Percentiles rank a stretch among this genome's conserved stretches.
Evolutionary conservation across 2,329 filamentous ascomycete species (phyloP).

Genomic region (Fusarium multiceps): DNA sequence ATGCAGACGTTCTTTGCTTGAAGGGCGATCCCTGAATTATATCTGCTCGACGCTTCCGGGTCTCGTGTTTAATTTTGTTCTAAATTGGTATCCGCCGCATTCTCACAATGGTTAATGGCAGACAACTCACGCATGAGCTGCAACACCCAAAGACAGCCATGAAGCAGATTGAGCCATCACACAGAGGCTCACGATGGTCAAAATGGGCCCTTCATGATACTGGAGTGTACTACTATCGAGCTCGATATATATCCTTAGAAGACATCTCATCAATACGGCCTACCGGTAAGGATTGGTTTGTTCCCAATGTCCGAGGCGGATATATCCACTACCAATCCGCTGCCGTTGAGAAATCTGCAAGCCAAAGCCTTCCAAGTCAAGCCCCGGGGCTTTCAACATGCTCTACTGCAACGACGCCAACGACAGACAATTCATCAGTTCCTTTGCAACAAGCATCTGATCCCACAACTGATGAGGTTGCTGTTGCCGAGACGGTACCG

Average conservation of each 20-base stretch:
- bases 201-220: slow-evolving; percentile 34
- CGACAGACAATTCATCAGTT: neutral
- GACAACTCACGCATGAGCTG: slow-evolving; percentile 3
- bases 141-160: slow-evolving; percentile 11
- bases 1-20: slow-evolving; percentile 1
- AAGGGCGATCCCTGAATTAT: slow-evolving; percentile 21
- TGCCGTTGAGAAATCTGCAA: slow-evolving; percentile 14
- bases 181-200: slow-evolving; percentile 25
- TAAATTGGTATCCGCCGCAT: neutral
- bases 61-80: neutral
- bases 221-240: slow-evolving; percentile 38
- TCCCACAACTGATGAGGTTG: slow-evolving; percentile 9
- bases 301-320: slow-evolving; percentile 28
- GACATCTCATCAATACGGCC: slow-evolving; percentile 20
- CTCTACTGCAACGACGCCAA: slow-evolving; percentile 23
- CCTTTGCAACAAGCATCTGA: neutral
- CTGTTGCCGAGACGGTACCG: neutral
- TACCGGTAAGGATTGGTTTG: slow-evolving; percentile 38
- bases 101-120: slow-evolving; percentile 10
- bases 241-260: slow-evolving; percentile 37
- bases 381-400: slow-evolving; percentile 19
- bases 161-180: slow-evolving; percentile 1
- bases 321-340: slow-evolving; percentile 43
- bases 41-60: slow-evolving; percentile 18
- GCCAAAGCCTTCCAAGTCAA: neutral